Evolutionary conservation across 2,329 filamentous ascomycete species (phyloP).

Genomic region (Trichoderma harzianum): DNA sequence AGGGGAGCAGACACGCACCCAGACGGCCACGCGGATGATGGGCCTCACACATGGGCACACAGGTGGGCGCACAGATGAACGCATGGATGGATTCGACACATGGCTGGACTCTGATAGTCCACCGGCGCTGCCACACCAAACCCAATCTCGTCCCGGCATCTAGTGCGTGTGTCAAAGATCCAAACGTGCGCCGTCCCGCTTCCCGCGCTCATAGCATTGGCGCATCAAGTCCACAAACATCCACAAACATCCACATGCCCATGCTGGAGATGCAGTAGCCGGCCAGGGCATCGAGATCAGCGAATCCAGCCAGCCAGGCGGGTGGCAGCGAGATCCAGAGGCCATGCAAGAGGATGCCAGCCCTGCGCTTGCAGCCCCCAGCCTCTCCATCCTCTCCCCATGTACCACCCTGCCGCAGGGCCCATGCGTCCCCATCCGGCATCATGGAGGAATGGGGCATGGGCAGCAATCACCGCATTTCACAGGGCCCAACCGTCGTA

Average conservation of each 20-base stretch:
- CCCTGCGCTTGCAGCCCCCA: slow-evolving; percentile 2
- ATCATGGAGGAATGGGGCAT: not conserved
- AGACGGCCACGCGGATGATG: not conserved
- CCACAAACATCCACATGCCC: slow-evolving; percentile 11
- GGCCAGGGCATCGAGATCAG: slow-evolving; percentile 2
- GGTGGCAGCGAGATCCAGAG: slow-evolving; percentile 4
- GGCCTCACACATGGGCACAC: not conserved
- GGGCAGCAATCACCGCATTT: not conserved
- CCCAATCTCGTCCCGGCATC: not conserved
- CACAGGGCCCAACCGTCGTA: not conserved
- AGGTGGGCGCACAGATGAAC: not conserved
- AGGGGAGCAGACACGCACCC: not conserved
- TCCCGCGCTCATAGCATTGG: slow-evolving; percentile 5
- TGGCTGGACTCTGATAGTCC: not conserved
- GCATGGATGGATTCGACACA: not conserved
- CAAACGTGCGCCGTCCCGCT: slow-evolving; percentile 8
- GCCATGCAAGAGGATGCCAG: slow-evolving; percentile 3
- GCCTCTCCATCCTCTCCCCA: slow-evolving; percentile 5
- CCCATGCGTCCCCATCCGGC: not conserved
- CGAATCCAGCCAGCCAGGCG: not conserved
- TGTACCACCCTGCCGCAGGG: not conserved
- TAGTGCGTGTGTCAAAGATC: slow-evolving; percentile 8
- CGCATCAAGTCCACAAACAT: slow-evolving; percentile 8
- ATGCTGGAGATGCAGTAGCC: slow-evolving; percentile 13
- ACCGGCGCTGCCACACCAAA: slow-evolving; percentile 2